A percentile compares a stretch with the other conserved stretches of the same genome.
Evolutionary conservation across 306 rosid species (phyloP).

Genomic region (Prunus mongolica): DNA sequence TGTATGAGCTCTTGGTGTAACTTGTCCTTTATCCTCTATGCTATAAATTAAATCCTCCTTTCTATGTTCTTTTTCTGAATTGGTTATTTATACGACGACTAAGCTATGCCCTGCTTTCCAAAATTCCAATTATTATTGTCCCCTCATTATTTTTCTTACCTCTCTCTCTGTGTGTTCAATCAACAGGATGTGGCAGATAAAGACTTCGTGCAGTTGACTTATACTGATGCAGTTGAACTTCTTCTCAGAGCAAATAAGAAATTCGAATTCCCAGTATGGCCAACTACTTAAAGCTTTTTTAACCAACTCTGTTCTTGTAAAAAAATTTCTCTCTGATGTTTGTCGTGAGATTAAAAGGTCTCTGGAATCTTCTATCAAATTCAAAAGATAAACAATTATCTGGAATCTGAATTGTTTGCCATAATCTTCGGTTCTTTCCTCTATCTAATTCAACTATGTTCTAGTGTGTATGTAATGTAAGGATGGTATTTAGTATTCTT

Average conservation of each 20-base stretch:
- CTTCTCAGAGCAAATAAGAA: constrained; percentile 76
- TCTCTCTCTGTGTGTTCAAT: constrained; percentile 20
- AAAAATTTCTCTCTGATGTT: background rate
- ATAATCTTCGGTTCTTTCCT: background rate
- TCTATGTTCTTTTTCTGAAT: background rate
- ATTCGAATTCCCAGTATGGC: constrained; percentile 86
- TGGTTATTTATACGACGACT: background rate
- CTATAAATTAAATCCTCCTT: constrained; percentile 22
- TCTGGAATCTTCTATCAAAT: background rate
- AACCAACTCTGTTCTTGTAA: background rate
- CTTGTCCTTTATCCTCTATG: constrained; percentile 12
- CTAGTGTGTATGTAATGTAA: background rate
- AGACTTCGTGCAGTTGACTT: constrained; percentile 78
- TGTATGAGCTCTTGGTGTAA: constrained; percentile 66
- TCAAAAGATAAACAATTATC: background rate
- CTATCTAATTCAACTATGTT: background rate
- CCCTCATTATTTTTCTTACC: background rate
- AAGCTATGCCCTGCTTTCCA: background rate
- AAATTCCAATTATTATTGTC: background rate
- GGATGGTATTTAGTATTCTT: background rate
- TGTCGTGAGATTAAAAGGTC: background rate
- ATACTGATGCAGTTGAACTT: constrained; percentile 82
- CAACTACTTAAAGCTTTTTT: constrained; percentile 5
- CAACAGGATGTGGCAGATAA: constrained; percentile 74
- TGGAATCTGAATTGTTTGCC: background rate